Percentiles rank a stretch among this genome's conserved stretches.
Conservation (phyloP, 371 early-diverging fungal genomes). For the Nosema muscidifuracis region DNA sequence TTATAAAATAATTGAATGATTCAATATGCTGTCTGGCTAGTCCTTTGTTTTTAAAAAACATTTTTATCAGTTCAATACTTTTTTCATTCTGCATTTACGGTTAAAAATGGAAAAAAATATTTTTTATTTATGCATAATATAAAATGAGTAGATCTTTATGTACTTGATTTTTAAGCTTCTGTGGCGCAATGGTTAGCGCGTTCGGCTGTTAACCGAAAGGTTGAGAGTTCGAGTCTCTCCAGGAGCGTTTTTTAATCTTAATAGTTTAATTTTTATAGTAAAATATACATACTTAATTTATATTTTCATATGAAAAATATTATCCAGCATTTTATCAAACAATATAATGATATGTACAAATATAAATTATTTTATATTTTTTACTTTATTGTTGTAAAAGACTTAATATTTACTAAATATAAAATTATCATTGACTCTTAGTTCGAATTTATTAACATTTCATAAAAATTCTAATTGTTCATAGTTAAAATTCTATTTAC, state of each 20-base stretch:
- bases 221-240: conserved; percentile 51
- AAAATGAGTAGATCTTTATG: not conserved
- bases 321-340: too few species aligned
- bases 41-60: conserved; percentile 90
- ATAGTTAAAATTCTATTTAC: too few species aligned
- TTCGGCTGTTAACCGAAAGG: conserved; percentile 57
- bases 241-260: conserved; percentile 29
- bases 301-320: not conserved
- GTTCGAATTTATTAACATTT: too few species aligned
- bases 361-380: too few species aligned
- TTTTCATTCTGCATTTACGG: not conserved
- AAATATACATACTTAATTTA: not conserved
- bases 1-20: conserved; percentile 96
- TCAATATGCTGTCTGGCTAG: conserved; percentile 98
- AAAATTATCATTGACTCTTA: too few species aligned
- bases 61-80: conserved; percentile 70
- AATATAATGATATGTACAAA: too few species aligned
- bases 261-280: not conserved
- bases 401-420: too few species aligned
- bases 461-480: too few species aligned
- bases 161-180: conserved; percentile 5
- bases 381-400: too few species aligned
- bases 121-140: not conserved
- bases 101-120: not conserved
- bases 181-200: conserved; percentile 55